Evolutionary conservation across 164 flowering plant species (phyloP), one percentile per base, ranked within the genome.

Genomic region (Pachysandra terminalis): DNA sequence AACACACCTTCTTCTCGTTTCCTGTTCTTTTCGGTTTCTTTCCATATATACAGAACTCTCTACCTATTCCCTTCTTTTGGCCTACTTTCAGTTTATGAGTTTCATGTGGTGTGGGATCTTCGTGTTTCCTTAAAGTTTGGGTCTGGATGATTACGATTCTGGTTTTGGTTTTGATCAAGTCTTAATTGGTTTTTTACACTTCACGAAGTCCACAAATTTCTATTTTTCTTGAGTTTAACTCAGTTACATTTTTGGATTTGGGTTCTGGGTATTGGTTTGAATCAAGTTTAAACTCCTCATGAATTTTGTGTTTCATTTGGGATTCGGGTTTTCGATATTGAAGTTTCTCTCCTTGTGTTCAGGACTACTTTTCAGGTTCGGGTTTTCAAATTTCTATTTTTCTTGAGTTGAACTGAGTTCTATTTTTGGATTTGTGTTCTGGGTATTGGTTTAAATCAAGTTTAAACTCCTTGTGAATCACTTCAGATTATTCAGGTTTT

Each of bases 271-370:
- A 54, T 63, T 25, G 64, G 22, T 45, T 12, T 19, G 48, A n/a
- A n/a, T n/a, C n/a, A n/a, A n/a, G n/a, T n/a, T n/a, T n/a, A n/a
- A n/a, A n/a, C n/a, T n/a, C n/a, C n/a, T n/a, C n/a, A n/a, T n/a
- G n/a, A 56, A 59, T 64, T 56, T 24, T 65, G 23, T 54, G 61
- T 66, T 66, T 66, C 59, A 63, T 24, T 51, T 21, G 24, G 19
- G 19, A 4, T 59, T 67, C 10, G 71, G 57, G 41, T 45, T 45
- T 24, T 63, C 25, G 1, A 56, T n/a, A 7, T 61, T 61, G 51
- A 19, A 24, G 49, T 56, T 35, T 41, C 12, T 14, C n/a, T n/a
- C 10, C 52, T 23, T 26, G 8, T 23, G 19, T 45, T 45, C 17
- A 45, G 14, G 49, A 52, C 17, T 53, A 48, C 27, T 55, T 53